These are phyloP conservation scores for Trypanosoma boissoni DNA, from an alignment of 208 protist genomes.

Conservation along the genomic window DNA sequence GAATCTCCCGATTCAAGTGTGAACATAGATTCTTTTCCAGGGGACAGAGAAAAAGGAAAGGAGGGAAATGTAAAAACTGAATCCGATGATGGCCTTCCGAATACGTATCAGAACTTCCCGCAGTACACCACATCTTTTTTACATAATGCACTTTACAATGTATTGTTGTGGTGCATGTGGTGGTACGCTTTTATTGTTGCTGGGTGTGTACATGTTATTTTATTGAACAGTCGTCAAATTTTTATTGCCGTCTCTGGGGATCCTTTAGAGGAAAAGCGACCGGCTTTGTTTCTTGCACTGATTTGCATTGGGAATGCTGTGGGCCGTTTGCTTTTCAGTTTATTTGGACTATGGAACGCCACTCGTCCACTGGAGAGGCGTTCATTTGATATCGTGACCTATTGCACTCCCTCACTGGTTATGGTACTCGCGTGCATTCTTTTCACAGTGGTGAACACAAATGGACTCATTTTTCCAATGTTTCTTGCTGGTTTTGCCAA, in stretches of 20 bases:
- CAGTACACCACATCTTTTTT: conserved; percentile 43
- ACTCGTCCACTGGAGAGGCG: conserved; percentile 32
- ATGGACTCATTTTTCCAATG: conserved; percentile 36
- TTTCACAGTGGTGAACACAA: conserved; percentile 31
- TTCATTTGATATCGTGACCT: conserved; percentile 32
- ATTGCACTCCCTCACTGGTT: conserved; percentile 28
- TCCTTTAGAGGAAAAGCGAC: conserved; percentile 17
- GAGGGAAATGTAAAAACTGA: conserved; percentile 2
- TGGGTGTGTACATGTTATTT: conserved; percentile 30
- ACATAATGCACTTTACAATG: conserved; percentile 27
- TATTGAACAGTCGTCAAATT: conserved; percentile 39
- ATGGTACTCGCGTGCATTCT: conserved; percentile 28
- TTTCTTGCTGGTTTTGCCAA: conserved; percentile 33
- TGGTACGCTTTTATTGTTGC: conserved; percentile 34
- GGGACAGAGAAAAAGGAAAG: not conserved
- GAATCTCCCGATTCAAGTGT: too few relatives aligned
- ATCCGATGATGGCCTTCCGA: not conserved
- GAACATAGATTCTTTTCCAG: too few relatives aligned
- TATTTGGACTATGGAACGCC: conserved; percentile 33
- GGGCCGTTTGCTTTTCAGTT: conserved; percentile 33
- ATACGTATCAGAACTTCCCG: conserved; percentile 35
- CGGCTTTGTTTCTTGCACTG: conserved; percentile 35
- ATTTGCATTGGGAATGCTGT: conserved; percentile 40
- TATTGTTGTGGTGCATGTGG: conserved; percentile 40
- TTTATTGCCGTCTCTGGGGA: conserved; percentile 38